phyloP scores from a whole-genome alignment of 2,329 filamentous ascomycete genomes.

The Rasamsonia emersonii region DNA sequence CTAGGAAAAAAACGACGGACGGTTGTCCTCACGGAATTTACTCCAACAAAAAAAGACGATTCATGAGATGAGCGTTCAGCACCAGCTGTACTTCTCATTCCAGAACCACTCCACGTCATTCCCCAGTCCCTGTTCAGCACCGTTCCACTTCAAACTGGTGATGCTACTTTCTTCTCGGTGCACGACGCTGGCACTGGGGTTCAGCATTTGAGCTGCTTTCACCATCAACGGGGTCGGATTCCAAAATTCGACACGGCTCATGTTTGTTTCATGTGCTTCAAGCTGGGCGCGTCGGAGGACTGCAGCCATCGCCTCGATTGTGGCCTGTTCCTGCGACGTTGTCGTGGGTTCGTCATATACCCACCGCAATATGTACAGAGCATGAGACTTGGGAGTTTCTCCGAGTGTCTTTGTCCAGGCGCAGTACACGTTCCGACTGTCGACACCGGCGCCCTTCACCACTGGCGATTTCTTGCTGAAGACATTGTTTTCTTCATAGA shows the following conservation, averaged over 20 bases:
- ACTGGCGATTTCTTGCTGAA: conserved; percentile 40
- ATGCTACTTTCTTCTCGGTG: conserved; percentile 40
- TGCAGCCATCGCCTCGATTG: conserved; percentile 48
- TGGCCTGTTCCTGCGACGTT: conserved; percentile 38
- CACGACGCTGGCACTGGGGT: conserved; percentile 30
- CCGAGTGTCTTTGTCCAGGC: conserved; percentile 35
- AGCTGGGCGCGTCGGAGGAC: conserved; percentile 59
- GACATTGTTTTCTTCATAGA: conserved; percentile 59
- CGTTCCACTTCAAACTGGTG: conserved; percentile 39
- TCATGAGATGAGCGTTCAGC: too few relatives aligned
- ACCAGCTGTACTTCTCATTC: conserved; percentile 45
- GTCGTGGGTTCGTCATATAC: conserved; percentile 32
- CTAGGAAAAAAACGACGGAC: background rate
- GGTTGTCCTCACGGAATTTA: too few relatives aligned
- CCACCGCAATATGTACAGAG: conserved; percentile 35
- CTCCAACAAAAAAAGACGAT: too few relatives aligned
- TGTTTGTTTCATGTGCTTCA: conserved; percentile 64
- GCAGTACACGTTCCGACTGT: conserved; percentile 29
- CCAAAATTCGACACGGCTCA: conserved; percentile 69
- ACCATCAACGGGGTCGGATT: conserved; percentile 57
- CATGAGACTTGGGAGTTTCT: conserved; percentile 25
- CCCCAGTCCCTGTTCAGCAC: conserved; percentile 26
- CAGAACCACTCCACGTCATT: conserved; percentile 37
- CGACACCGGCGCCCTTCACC: conserved; percentile 63
- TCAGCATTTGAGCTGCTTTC: conserved; percentile 31